Evolutionary conservation across 2,329 filamentous ascomycete species (phyloP).

Genomic region (Sarocladium brachiariae): DNA sequence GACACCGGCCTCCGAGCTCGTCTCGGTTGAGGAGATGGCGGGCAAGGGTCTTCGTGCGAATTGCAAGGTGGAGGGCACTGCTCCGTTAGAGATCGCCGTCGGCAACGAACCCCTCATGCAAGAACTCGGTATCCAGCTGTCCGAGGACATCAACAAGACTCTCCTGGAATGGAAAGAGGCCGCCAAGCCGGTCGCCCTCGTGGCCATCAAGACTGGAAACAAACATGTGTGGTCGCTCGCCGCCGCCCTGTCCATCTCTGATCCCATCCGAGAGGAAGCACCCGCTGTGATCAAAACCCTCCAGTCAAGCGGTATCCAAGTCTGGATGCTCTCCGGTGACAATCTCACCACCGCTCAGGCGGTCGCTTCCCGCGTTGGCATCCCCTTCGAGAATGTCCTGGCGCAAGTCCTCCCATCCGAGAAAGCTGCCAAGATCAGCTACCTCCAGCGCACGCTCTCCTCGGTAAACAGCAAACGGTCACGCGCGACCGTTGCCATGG

Average conservation of each 20-base stretch:
- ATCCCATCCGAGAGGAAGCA: constrained; percentile 73
- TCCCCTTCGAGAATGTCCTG: constrained; percentile 66
- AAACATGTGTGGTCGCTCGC: constrained; percentile 42
- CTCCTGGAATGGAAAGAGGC: constrained; percentile 53
- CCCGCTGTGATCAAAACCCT: constrained; percentile 57
- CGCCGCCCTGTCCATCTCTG: constrained; percentile 68
- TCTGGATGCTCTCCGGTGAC: constrained; percentile 93
- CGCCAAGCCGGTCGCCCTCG: constrained; percentile 58
- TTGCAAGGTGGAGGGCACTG: constrained; percentile 29
- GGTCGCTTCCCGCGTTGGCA: constrained; percentile 70
- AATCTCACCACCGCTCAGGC: constrained; percentile 78
- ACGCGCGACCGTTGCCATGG: constrained; percentile 65
- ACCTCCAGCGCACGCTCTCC: constrained; percentile 49
- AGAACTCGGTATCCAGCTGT: constrained; percentile 36
- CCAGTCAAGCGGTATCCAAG: constrained; percentile 57
- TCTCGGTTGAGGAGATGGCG: constrained; percentile 56
- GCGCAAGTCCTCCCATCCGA: constrained; percentile 80
- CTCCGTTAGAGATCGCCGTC: constrained; percentile 49
- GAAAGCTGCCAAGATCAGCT: constrained; percentile 66
- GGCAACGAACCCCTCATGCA: constrained; percentile 68
- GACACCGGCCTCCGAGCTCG: constrained; percentile 26
- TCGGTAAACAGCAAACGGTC: constrained; percentile 20
- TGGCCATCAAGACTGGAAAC: constrained; percentile 34
- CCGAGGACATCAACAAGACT: constrained; percentile 23
- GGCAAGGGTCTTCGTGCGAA: constrained; percentile 63